Evolutionary conservation across 257 asterid species (phyloP), one percentile per base, ranked within the genome.

Genomic region (Rhazya stricta): DNA sequence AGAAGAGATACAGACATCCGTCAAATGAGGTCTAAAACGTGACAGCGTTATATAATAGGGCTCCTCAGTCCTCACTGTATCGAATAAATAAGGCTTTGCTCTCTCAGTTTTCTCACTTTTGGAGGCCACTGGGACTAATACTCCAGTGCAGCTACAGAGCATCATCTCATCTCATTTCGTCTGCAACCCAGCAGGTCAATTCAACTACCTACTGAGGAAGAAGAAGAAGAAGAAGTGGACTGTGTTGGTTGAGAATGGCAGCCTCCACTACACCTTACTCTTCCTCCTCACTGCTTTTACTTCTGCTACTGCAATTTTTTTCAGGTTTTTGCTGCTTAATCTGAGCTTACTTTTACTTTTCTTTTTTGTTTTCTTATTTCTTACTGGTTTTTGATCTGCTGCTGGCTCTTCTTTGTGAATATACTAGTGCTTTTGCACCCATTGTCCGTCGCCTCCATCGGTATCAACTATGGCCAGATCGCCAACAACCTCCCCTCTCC

Each of bases 401-500:
- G n/a, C n/a, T n/a, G n/a, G n/a, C n/a, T 8, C 16, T 25, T 5
- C 37, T 60, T 27, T n/a, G 2, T 7, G 6, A n/a, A 6, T 18
- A 4, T 32, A 8, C 29, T 46, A 30, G 57, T 69, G 2, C 25
- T 71, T 29, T 50, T 51, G 32, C 46, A 29, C 15, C 18, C 62
- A 48, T 13, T 32, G 25, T 66, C 76, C 78, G 87, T 80, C 56
- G 48, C 67, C 27, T 69, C 89, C 13, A 76, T 93, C 0, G 96
- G 96, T 68, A 86, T 93, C 81, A 93, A 93, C 91, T 93, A 93
- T 79, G 97, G 98, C 36, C 97, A 84, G 78, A 78, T 93, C 32
- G 98, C 95, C 16, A 78, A 89, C 91, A 91, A 93, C 77, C 91
- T 93, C 53, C 98, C 97, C 23, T 78, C 86, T 34, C 97, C 98